Evolutionary conservation across 306 rosid species (phyloP).

Genomic region (Quercus engelmannii): DNA sequence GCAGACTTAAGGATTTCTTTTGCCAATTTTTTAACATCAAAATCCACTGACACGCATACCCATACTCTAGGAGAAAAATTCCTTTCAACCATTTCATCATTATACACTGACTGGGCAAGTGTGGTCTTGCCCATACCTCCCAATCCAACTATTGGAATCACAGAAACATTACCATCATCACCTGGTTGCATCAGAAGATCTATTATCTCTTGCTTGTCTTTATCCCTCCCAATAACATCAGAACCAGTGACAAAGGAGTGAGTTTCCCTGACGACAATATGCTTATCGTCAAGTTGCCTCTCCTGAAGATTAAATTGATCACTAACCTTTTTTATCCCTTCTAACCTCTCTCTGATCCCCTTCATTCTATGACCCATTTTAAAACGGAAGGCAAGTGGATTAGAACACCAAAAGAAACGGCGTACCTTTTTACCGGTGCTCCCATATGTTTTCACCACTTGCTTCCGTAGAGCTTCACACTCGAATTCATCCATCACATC

Average conservation of each 20-base stretch:
- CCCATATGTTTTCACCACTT: too few species aligned
- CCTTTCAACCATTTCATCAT: conserved; percentile 12
- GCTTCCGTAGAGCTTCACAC: too few species aligned
- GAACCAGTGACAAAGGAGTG: conserved; percentile 20
- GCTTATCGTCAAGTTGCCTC: not conserved
- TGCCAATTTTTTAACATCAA: conserved; percentile 1
- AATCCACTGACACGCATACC: conserved; percentile 19
- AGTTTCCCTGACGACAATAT: not conserved
- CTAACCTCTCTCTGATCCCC: not conserved
- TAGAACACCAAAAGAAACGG: too few species aligned
- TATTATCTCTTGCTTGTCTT: conserved; percentile 14
- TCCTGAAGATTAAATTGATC: not conserved
- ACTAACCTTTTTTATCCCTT: not conserved
- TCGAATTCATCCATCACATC: too few species aligned
- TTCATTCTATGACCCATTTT: not conserved
- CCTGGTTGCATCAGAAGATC: not conserved
- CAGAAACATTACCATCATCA: not conserved
- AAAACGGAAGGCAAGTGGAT: too few species aligned
- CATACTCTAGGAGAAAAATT: conserved; percentile 5
- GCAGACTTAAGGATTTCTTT: conserved; percentile 15
- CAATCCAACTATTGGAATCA: conserved; percentile 23
- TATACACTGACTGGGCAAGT: conserved; percentile 24
- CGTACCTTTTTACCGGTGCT: too few species aligned
- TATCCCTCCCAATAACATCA: conserved; percentile 37
- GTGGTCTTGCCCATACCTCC: conserved; percentile 35